These are phyloP conservation scores for Mycothermus thermophilus DNA, from an alignment of 495 filamentous ascomycete genomes.

Conservation along the genomic window DNA sequence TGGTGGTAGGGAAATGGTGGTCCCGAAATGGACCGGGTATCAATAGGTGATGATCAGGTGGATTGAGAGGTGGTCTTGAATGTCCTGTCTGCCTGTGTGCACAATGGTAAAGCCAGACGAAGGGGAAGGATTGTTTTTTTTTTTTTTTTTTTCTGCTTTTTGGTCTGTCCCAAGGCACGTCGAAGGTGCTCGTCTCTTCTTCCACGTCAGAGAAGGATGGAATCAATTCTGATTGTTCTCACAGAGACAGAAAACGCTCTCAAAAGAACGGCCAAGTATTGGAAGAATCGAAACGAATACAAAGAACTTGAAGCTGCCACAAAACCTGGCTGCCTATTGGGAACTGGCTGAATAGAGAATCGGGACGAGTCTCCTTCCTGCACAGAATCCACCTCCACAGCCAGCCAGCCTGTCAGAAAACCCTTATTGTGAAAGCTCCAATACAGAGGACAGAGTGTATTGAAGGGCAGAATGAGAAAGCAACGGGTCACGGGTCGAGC, in stretches of 20 bases:
- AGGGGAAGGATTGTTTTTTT: slow-evolving; percentile 18
- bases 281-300: slow-evolving; percentile 22
- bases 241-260: slow-evolving; percentile 24
- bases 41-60: no score
- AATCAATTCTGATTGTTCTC: slow-evolving; percentile 46
- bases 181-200: slow-evolving; percentile 22
- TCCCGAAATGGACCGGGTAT: no score
- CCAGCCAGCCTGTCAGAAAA: slow-evolving; percentile 13
- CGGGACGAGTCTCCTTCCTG: slow-evolving; percentile 11
- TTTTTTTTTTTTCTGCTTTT: slow-evolving; percentile 13
- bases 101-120: no score
- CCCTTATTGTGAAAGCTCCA: slow-evolving; percentile 8
- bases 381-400: slow-evolving; percentile 13
- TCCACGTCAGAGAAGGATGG: slow-evolving; percentile 31
- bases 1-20: no score
- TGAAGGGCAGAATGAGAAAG: not conserved
- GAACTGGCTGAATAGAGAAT: slow-evolving; percentile 13
- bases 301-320: slow-evolving; percentile 21
- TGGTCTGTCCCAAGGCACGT: slow-evolving; percentile 6
- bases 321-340: slow-evolving; percentile 16
- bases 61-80: slow-evolving; percentile 7
- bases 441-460: not conserved
- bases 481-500: no score
- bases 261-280: slow-evolving; percentile 19
- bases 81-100: no score